phyloP scores from a whole-genome alignment of 305 asterid genomes.

The Coffea humblotiana region DNA sequence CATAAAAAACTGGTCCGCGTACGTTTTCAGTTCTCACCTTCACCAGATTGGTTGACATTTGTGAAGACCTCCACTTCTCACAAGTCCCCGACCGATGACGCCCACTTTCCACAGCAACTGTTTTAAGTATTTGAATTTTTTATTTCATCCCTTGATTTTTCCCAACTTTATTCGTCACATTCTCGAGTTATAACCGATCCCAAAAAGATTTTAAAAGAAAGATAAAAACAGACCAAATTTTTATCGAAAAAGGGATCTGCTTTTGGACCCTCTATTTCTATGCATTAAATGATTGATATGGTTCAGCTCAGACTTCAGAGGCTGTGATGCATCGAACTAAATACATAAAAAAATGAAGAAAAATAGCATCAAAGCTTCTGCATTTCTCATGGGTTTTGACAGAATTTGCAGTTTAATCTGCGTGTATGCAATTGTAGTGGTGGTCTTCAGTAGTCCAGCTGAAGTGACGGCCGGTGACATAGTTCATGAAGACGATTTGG shows the following conservation, averaged over 20 bases:
- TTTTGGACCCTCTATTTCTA: too few species aligned
- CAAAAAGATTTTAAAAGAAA: background rate
- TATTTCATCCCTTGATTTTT: background rate
- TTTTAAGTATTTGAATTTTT: background rate
- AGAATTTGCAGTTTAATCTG: constrained; percentile 34
- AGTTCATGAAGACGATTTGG: constrained; percentile 60
- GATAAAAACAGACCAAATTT: background rate
- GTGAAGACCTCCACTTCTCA: too few species aligned
- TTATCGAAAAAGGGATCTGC: background rate
- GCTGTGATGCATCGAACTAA: constrained; percentile 7
- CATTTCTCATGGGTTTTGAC: constrained; percentile 29
- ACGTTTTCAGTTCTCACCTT: too few species aligned
- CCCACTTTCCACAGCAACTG: too few species aligned
- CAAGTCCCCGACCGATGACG: too few species aligned
- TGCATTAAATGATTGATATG: background rate
- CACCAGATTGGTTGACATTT: too few species aligned
- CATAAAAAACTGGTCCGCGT: too few species aligned
- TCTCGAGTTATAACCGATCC: background rate
- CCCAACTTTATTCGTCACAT: background rate
- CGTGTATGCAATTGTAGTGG: constrained; percentile 28
- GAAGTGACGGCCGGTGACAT: constrained; percentile 77
- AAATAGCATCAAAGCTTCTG: constrained; percentile 16
- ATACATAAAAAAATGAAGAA: background rate
- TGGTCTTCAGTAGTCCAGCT: constrained; percentile 33
- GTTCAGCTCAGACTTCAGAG: constrained; percentile 10